Evolutionary conservation across 257 asterid species (phyloP), one percentile per base, ranked within the genome.

Genomic region (Solanum pinnatisectum): DNA sequence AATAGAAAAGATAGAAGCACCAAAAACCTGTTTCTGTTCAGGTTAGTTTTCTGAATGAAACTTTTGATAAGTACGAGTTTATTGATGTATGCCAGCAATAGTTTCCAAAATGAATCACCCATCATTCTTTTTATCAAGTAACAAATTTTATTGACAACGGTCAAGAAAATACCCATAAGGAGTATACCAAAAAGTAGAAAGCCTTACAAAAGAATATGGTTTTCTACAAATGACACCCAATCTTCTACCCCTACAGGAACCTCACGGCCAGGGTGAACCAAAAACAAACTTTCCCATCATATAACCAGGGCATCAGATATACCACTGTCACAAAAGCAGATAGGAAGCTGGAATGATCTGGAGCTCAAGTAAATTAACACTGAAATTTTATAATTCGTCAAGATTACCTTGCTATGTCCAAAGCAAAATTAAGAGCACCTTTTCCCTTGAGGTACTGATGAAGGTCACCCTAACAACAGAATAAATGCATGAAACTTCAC

Each of bases 391-490:
- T 10, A 73, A 73, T 73, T 36, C 82, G 39, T 30, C 14, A 32
- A 72, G 30, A 32, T 15, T 91, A 95, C 99, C 99, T 96, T 86
- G 99, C 99, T 84, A 97, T 97, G 93, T 96, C 99, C 87, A 97
- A 92, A 23, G 99, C 98, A 88, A 97, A 97, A 88, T 89, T 96
- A 73, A 97, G 99, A 1, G 98, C 93, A 44, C 99, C 99, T 87
- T 96, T 97, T 40, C 92, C 99, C 94, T 96, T 97, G 81, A 97
- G 93, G 92, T 95, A 89, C 91, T 97, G 99, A 92, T 97, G 99
- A 44, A 97, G 95, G 92, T 97, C 99, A 32, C 99, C 99, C 99
- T 97, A 86, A 85, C 22, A 83, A 86, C 88, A 86, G 97, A 73
- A 82, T 49, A 82, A 32, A 82, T 18, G 70, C 44, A 49, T 36